These are phyloP conservation scores for Pichia nanzhaoensis DNA, from an alignment of 805 yeast species.

Conservation along the genomic window DNA sequence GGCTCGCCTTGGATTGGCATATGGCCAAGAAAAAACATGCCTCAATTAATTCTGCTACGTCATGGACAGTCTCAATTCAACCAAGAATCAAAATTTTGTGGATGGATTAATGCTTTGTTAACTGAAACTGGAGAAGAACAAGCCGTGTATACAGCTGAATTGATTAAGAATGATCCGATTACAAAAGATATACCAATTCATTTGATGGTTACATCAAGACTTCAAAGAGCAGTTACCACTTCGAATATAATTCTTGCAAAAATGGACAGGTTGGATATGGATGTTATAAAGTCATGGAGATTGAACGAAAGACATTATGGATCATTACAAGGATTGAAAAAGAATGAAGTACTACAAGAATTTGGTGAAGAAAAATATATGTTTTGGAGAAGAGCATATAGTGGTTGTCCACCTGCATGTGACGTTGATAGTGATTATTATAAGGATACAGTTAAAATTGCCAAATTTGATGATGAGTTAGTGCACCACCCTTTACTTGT, in stretches of 20 bases:
- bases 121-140: conserved; percentile 63
- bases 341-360: conserved; percentile 54
- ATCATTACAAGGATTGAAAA: conserved; percentile 70
- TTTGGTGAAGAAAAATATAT: conserved; percentile 71
- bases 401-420: conserved; percentile 59
- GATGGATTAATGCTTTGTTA: conserved; percentile 75
- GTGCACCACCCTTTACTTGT: conserved; percentile 35
- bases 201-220: conserved; percentile 50
- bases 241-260: conserved; percentile 57
- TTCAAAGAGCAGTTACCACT: conserved; percentile 70
- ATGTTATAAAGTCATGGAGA: conserved; percentile 66
- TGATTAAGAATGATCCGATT: conserved; percentile 37
- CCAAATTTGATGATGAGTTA: conserved; percentile 28
- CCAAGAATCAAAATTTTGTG: conserved; percentile 69
- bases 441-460: conserved; percentile 20
- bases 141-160: conserved; percentile 58
- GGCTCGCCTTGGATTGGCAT: no score
- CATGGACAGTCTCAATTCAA: conserved; percentile 84
- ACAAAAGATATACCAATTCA: conserved; percentile 37
- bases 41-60: conserved; percentile 49
- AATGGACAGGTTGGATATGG: conserved; percentile 42
- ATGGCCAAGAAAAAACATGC: conserved; percentile 10
- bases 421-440: conserved; percentile 35
- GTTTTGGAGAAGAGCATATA: conserved; percentile 72
- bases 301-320: conserved; percentile 84